These are phyloP conservation scores for Xerocomellus intermedius DNA, from an alignment of 768 basidiomycete species.

Conservation along the genomic window DNA sequence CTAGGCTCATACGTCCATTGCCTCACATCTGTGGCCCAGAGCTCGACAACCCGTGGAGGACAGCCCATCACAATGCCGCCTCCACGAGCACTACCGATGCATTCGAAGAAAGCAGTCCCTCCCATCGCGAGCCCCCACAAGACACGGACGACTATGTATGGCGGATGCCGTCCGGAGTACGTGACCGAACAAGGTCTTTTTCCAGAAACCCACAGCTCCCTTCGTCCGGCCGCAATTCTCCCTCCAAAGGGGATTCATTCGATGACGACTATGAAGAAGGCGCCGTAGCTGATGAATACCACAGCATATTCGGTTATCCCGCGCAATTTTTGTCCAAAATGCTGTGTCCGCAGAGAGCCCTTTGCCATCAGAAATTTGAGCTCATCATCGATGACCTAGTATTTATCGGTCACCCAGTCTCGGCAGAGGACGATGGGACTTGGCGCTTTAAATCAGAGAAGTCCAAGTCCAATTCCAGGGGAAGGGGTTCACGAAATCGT, in stretches of 20 bases:
- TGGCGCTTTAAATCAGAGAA: slow-evolving; percentile 78
- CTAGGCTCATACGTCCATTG: slow-evolving; percentile 69
- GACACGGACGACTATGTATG: slow-evolving; percentile 57
- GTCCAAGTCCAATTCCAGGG: slow-evolving; percentile 44
- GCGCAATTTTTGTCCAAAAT: slow-evolving; percentile 78
- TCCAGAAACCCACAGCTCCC: slow-evolving; percentile 43
- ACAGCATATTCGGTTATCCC: slow-evolving; percentile 75
- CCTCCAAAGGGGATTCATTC: slow-evolving; percentile 43
- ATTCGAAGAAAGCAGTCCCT: not conserved
- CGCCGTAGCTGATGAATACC: slow-evolving; percentile 50
- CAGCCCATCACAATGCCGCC: slow-evolving; percentile 51
- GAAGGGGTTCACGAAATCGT: slow-evolving; percentile 53
- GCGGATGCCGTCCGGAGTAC: slow-evolving; percentile 50
- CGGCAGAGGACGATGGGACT: slow-evolving; percentile 63
- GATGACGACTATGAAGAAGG: slow-evolving; percentile 36
- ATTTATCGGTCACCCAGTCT: slow-evolving; percentile 94
- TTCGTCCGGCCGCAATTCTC: slow-evolving; percentile 51
- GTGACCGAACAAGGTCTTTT: slow-evolving; percentile 53
- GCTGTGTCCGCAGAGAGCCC: slow-evolving; percentile 70
- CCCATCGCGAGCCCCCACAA: slow-evolving; percentile 5
- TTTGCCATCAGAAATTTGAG: slow-evolving; percentile 95
- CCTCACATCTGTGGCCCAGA: slow-evolving; percentile 48
- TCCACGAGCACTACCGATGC: slow-evolving; percentile 24
- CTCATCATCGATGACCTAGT: slow-evolving; percentile 87
- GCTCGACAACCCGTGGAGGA: slow-evolving; percentile 73